Base-by-base conservation (phyloP, 345 rosid species). In the Eucalyptus urophylla region DNA sequence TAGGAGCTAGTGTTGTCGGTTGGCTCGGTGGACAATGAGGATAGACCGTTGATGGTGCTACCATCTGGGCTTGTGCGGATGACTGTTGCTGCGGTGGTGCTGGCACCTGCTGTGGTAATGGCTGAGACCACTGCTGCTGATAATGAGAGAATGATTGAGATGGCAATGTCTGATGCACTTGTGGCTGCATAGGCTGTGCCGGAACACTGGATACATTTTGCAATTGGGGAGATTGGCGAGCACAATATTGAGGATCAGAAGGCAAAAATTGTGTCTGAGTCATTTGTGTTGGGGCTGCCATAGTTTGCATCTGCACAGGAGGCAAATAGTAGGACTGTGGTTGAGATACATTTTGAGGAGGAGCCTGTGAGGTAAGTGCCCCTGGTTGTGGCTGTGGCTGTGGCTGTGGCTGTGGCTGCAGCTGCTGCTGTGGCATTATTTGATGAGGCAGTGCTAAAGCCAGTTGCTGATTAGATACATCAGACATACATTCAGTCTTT, bases 361-460 rank as follows among this genome's bases (percentile, higher is more conserved):
- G 92, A 86, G 91, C 89, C 90, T 94, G 97, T 33, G 95, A 33
- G 3, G 90, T 93, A 33, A 93, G 93, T 11, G 92, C 90, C 91
- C 91, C 93, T 40, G 91, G 87, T 60, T 91, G 97, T 88, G 95
- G 99, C 87, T 93, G 98, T 88, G 95, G 99, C 87, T 93, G n/a
- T n/a, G n/a, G n/a, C n/a, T n/a, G 93, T 27, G 91, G 87, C 85
- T 91, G 97, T 89, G 95, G 99, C 88, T 93, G 98, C 49, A 11
- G 80, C 80, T 69, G 81, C 7, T 5, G 80, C 80, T 33, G 81
- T 12, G 85, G 94, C 50, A 95, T 87, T 65, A 97, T 90, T 91
- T 97, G 99, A 90, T 94, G 98, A 29, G 99, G 98, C 56, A 98
- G 91, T 90, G 97, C 98, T 85, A 98, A 95, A 91, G 97, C 99